phyloP scores from a whole-genome alignment of 805 yeast species.

The Jamesozyma hellenica region DNA sequence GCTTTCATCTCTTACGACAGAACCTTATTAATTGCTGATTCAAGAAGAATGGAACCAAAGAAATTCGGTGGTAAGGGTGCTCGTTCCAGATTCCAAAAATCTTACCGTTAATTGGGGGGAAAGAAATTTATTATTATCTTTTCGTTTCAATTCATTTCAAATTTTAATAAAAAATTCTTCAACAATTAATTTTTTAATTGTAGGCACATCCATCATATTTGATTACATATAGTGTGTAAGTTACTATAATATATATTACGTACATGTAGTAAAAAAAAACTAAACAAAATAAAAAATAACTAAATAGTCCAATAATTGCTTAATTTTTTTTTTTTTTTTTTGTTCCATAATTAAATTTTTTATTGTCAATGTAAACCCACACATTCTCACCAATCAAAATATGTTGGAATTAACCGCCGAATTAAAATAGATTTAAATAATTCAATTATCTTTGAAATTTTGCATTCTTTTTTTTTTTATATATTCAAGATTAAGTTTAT shows the following conservation, averaged over 20 bases:
- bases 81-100: conserved; percentile 99
- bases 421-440: no score
- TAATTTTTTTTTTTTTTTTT: no score
- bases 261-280: conserved; percentile 1
- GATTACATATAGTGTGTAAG: conserved; percentile 2
- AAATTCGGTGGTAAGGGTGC: conserved; percentile 99
- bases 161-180: background rate
- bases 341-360: no score
- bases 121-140: conserved; percentile 1
- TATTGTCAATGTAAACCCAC: no score
- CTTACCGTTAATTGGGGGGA: conserved; percentile 77
- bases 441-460: no score
- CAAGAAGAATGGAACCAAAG: conserved; percentile 99
- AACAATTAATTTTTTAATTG: conserved; percentile 3
- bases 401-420: no score
- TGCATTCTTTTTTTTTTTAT: no score
- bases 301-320: no score
- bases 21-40: conserved; percentile 97
- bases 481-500: no score
- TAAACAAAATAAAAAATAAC: background rate
- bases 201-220: background rate
- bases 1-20: conserved; percentile 96
- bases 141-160: conserved; percentile 1
- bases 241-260: conserved; percentile 3
- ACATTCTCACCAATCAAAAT: no score